phyloP scores from a whole-genome alignment of 305 asterid species.

The Solanum hybrid region DNA sequence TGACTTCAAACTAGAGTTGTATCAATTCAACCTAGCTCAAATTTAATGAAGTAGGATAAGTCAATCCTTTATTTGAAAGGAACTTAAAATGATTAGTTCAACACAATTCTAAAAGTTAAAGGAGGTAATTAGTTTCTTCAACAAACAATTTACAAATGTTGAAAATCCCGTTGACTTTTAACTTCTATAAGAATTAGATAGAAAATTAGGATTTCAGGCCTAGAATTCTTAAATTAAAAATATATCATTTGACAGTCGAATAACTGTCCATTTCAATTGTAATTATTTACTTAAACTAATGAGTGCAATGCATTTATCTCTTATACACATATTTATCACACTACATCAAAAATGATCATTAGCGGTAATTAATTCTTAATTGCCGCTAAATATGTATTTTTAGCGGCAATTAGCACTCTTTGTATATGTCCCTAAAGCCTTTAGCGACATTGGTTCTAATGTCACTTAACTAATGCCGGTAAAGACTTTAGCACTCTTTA shows the following conservation, averaged over 20 bases:
- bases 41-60: neutral
- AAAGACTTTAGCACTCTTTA: too few relatives aligned
- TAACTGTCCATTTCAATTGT: neutral
- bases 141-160: neutral
- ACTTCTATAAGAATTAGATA: neutral
- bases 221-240: neutral
- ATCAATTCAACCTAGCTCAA: neutral
- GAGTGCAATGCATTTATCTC: neutral
- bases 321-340: neutral
- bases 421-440: too few relatives aligned
- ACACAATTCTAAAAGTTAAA: neutral
- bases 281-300: neutral
- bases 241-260: neutral
- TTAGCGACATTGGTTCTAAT: too few relatives aligned
- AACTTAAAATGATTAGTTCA: neutral
- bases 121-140: neutral
- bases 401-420: too few relatives aligned
- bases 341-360: too few relatives aligned
- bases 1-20: neutral
- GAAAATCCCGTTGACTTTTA: neutral
- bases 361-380: too few relatives aligned
- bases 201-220: neutral
- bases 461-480: too few relatives aligned
- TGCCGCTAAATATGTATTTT: too few relatives aligned
- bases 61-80: neutral